phyloP scores from a whole-genome alignment of 2,329 filamentous ascomycete species.

The Lasiodiplodia sp. region DNA sequence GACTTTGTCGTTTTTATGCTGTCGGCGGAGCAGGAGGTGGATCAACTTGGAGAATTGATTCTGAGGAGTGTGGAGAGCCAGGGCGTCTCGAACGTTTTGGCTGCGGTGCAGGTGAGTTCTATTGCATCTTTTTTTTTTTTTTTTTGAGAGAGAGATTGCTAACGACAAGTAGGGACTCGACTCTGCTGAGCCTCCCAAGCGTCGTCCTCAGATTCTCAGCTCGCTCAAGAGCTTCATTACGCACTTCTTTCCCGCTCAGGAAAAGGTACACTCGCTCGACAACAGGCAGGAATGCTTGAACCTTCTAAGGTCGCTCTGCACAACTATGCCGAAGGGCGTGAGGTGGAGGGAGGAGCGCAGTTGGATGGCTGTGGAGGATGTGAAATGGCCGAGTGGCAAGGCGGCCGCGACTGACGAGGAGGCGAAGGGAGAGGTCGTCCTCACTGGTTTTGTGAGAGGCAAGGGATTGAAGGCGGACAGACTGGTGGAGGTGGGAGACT shows the following conservation, averaged over 20 bases:
- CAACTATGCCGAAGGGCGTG: slow-evolving; percentile 90
- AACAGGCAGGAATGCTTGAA: slow-evolving; percentile 91
- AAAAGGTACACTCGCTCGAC: slow-evolving; percentile 89
- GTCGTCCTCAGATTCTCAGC: slow-evolving; percentile 74
- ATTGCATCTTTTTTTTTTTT: background rate
- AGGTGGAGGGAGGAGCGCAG: slow-evolving; percentile 93
- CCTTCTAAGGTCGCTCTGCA: slow-evolving; percentile 88
- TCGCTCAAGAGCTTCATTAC: slow-evolving; percentile 92
- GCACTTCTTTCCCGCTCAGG: slow-evolving; percentile 91
- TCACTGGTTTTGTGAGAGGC: slow-evolving; percentile 88
- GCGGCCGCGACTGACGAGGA: slow-evolving; percentile 56
- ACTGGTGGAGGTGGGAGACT: slow-evolving; percentile 88
- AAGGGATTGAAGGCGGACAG: slow-evolving; percentile 88
- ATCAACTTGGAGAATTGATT: slow-evolving; percentile 83
- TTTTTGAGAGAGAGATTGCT: slow-evolving; percentile 5
- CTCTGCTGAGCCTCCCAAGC: slow-evolving; percentile 79
- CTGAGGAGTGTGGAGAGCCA: slow-evolving; percentile 89
- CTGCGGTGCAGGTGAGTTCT: slow-evolving; percentile 68
- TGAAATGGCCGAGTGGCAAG: slow-evolving; percentile 70
- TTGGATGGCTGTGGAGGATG: slow-evolving; percentile 90
- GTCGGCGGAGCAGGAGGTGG: slow-evolving; percentile 83
- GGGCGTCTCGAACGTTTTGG: slow-evolving; percentile 91
- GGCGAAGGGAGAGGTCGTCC: slow-evolving; percentile 64
- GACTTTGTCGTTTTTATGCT: slow-evolving; percentile 91
- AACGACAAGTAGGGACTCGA: slow-evolving; percentile 64